Base-by-base conservation (phyloP, 306 rosid genomes). In the Ormosia semicastrata region DNA sequence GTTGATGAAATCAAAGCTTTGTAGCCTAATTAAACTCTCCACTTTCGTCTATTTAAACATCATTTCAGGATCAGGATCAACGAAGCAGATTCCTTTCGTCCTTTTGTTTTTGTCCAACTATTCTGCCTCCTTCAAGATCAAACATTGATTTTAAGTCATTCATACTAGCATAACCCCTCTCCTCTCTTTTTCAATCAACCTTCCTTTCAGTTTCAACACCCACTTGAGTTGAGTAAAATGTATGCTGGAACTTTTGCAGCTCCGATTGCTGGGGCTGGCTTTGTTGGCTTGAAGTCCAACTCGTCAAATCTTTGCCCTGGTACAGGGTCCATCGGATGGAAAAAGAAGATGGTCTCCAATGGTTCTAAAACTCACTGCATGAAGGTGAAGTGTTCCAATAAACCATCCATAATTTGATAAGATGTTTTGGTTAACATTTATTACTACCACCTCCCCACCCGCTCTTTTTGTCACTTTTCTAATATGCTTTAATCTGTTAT, bases 301-400 rank as follows among this genome's bases (percentile, higher is more conserved):
- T 82, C 82, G 6, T 39, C 79, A 50, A 85, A 78, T 75, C 85
- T 72, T 37, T 78, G 79, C 46, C 84, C 86, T 3, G 60, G 2
- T 13, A 78, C 58, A 49, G 76, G 66, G 3, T 82, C 87, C 73
- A 24, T 84, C 75, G 83, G 66, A 15, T 89, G 91, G 91, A 74
- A 70, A 74, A 84, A 57, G 67, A 91, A 88, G 57, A 85, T 81
- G 29, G 85, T 87, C 77, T 86, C 97, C 53, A 89, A 85, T 78
- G 92, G 91, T 75, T 91, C 84, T 69, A 92, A 67, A 82, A 88
- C 73, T 78, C 71, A 59, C 84, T 89, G 93, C 87, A 92, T 90
- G 95, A 86, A 89, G 97, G 97, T 90, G 80, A 84, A 6, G 82
- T 44, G 15, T 76, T 72, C 40, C 15, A 12, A n/a, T 49, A 3